Conservation (phyloP, 805 yeast species). For the Saccharomycopsis guyanensis region DNA sequence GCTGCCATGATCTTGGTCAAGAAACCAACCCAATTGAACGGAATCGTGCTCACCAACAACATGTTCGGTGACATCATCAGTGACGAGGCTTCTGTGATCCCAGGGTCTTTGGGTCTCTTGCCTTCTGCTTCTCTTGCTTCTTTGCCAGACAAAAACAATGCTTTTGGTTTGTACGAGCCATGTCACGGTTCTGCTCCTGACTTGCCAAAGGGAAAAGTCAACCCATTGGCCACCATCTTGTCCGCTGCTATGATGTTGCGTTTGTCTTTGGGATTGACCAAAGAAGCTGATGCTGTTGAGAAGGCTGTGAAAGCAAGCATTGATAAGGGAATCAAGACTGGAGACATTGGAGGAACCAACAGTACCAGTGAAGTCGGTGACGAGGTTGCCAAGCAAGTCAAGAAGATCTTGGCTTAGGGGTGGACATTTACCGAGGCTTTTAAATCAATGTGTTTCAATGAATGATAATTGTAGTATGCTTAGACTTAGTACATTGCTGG, state of each 20-base stretch:
- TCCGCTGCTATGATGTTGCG: constrained; percentile 98
- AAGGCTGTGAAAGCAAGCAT: constrained; percentile 77
- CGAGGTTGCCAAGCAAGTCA: constrained; percentile 74
- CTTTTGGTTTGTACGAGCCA: constrained; percentile 96
- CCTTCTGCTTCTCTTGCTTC: constrained; percentile 97
- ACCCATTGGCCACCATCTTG: constrained; percentile 91
- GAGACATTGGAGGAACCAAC: constrained; percentile 79
- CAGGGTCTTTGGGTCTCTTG: constrained; percentile 91
- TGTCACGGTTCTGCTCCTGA: constrained; percentile 99
- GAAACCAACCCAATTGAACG: constrained; percentile 85
- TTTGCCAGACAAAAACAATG: constrained; percentile 89
- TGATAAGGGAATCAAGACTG: constrained; percentile 83
- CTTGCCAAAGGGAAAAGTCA: constrained; percentile 76
- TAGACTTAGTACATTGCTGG: no score
- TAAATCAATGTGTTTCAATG: no score
- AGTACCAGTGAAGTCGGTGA: constrained; percentile 90
- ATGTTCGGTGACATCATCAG: constrained; percentile 98
- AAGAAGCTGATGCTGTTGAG: constrained; percentile 86
- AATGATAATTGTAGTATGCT: no score
- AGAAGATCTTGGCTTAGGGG: constrained; percentile 35
- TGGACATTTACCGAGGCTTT: no score
- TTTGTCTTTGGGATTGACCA: constrained; percentile 71
- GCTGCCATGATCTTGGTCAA: constrained; percentile 98
- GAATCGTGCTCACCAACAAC: constrained; percentile 85
- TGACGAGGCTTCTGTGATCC: constrained; percentile 96